Evolutionary conservation across 306 rosid genomes (phyloP), one percentile per base, ranked within the genome.

Genomic region (Acmispon strigosus): DNA sequence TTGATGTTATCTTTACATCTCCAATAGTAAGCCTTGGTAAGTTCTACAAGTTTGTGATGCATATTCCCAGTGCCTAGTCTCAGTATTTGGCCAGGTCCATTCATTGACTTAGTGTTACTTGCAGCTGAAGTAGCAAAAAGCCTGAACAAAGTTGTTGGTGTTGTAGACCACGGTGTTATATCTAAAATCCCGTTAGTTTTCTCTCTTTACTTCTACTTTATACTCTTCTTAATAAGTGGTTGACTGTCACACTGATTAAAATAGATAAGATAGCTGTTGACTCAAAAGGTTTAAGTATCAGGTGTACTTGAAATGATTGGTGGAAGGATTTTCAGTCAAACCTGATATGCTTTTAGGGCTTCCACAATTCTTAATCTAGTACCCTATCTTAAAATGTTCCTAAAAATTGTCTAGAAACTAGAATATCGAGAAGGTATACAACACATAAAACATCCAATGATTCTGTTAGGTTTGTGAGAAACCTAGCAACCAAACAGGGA

Each of bases 1-100:
- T 89, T 39, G 98, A 89, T 86, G 74, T 92, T 83, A 89, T 92
- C 70, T 92, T 86, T 78, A 92, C 96, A 27, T 92, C 98, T 78
- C 98, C 98, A 55, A 86, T 92, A 62, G 72, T 19, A 76, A 92
- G 73, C 74, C 92, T 92, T 20, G 90, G 92, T 89, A 62, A 56
- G 89, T 68, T 75, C 63, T 62, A 64, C 18, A 27, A 7, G 32
- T 15, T 39, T 12, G 7, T 36, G 55, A 10, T 43, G 55, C 47
- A 13, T 60, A 53, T 74, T 67, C 69, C 69, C 49, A 73, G 72
- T 29, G 41, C 60, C 15, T 20, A 66, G 49, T 29, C 67, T 72
- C 19, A 10, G 42, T 56, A 22, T n/a, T 11, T 67, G 13, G 17
- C n/a, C 59, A 7, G 53, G 16, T 62, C 41, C 14, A 10, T 78